Evolutionary conservation across 495 filamentous ascomycete genomes (phyloP).

Genomic region (Bacidia gigantensis): DNA sequence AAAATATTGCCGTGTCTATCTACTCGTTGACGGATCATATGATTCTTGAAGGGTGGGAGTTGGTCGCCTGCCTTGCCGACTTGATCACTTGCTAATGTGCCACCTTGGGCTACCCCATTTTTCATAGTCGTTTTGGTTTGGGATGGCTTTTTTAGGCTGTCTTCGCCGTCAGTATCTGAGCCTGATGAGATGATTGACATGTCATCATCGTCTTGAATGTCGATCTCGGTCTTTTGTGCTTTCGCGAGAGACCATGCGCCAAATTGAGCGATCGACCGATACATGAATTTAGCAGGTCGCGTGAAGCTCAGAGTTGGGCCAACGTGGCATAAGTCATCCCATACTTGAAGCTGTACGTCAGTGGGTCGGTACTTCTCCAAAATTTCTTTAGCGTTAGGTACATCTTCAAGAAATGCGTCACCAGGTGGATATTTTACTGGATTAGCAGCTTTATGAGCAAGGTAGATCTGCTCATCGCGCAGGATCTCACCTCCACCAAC

Average conservation of each 20-base stretch:
- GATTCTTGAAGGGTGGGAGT: conserved; percentile 58
- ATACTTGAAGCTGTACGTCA: conserved; percentile 89
- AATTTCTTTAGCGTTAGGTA: conserved; percentile 38
- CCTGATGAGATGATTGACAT: conserved; percentile 55
- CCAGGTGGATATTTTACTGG: conserved; percentile 59
- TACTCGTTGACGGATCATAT: conserved; percentile 86
- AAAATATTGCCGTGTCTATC: conserved; percentile 60
- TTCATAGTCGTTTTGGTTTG: conserved; percentile 18
- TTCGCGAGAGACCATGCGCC: conserved; percentile 77
- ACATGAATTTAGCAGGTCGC: conserved; percentile 90
- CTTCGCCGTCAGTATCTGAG: conserved; percentile 35
- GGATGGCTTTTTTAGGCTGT: conserved; percentile 17
- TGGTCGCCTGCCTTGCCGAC: conserved; percentile 75
- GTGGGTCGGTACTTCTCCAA: conserved; percentile 61
- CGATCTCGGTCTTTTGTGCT: conserved; percentile 64
- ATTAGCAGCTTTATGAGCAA: conserved; percentile 86
- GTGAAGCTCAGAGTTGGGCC: conserved; percentile 84
- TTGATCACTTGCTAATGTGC: conserved; percentile 21
- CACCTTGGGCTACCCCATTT: conserved; percentile 11
- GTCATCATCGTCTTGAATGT: conserved; percentile 65
- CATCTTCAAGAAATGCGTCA: conserved; percentile 49
- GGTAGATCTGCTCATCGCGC: conserved; percentile 84
- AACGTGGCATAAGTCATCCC: conserved; percentile 90
- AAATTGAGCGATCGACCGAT: conserved; percentile 77
- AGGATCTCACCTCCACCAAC: conserved; percentile 80